Base-by-base conservation (phyloP, 495 filamentous ascomycete species). In the Penicillium antarcticum region DNA sequence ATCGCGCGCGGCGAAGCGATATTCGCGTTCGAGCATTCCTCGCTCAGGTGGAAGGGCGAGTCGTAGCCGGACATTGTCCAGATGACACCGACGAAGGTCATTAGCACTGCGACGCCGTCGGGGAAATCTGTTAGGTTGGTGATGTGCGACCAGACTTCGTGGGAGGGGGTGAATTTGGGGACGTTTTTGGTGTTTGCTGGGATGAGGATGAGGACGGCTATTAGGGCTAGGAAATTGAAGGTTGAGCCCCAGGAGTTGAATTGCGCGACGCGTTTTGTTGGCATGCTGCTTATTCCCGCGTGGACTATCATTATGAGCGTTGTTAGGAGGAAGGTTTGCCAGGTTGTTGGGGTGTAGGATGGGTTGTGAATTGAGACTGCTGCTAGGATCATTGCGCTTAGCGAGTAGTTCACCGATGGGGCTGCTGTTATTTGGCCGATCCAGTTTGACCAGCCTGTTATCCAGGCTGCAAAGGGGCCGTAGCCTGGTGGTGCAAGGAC, bases 401-500 rank as follows among this genome's bases (percentile, higher is more conserved):
- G 67, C 2, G 81, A 71, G 60, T 81, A 85, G 60, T 81, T 62
- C 43, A 86, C 81, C 9, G 82, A 85, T 1, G 86, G 86, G n/a
- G 85, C 84, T 37, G 76, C 82, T 0, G 85, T 87, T 34, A 88
- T 79, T 58, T 88, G 86, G 17, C 76, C 80, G 38, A 87, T 76
- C 83, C 85, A 89, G 66, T 88, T 89, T 40, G 83, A 86, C 87
- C 87, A 90, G 7, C 84, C 83, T 2, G 83, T 86, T 29, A 86
- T 69, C 84, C 84, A 91, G 10, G 87, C 86, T 5, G 87, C 87
- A 24, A 88, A 76, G 14, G 87, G 87, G 4, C 87, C 87, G 58
- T 81, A 89, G 46, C 85, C 85, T 7, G 84, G 82, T 33, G 86
- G 87, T 19, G 87, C 87, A n/a, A 91, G 79, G 0, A 90, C 87